Conservation (phyloP, 2,329 filamentous ascomycete genomes). For the Botrytis fabae region DNA sequence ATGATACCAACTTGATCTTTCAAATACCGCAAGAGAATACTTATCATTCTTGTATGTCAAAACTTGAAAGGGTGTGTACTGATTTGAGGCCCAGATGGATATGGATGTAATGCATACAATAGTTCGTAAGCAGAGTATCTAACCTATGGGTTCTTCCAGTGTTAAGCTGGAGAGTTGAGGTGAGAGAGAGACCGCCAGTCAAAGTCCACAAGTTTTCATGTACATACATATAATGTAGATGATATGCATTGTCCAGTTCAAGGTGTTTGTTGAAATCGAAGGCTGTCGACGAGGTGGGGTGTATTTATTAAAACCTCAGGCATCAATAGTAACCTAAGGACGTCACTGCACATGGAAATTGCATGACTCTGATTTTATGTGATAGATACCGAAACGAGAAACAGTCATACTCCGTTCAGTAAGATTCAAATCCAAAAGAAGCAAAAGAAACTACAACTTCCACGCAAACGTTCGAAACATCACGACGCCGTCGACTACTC, state of each 20-base stretch:
- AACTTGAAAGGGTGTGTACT: not conserved
- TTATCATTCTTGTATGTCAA: not conserved
- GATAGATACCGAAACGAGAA: constrained; percentile 11
- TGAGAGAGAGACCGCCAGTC: not conserved
- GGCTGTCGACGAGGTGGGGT: not conserved
- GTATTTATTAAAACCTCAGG: not conserved
- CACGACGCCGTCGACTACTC: constrained; percentile 24
- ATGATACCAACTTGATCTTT: not conserved
- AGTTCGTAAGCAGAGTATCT: not conserved
- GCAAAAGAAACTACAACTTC: not conserved
- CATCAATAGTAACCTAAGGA: constrained; percentile 2
- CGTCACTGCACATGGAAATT: constrained; percentile 23
- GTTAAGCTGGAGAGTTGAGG: not conserved
- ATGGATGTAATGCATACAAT: not conserved
- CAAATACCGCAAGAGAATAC: too few relatives aligned
- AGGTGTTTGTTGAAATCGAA: not conserved
- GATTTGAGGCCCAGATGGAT: not conserved
- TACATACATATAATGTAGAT: not conserved
- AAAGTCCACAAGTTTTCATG: not conserved
- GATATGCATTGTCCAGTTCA: not conserved
- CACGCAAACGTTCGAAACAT: constrained; percentile 15
- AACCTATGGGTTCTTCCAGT: not conserved
- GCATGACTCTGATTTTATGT: constrained; percentile 5
- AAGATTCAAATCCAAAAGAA: not conserved
- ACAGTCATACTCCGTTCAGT: not conserved